Evolutionary conservation across 2,329 filamentous ascomycete genomes (phyloP).

Genomic region (Cordyceps cicadae): DNA sequence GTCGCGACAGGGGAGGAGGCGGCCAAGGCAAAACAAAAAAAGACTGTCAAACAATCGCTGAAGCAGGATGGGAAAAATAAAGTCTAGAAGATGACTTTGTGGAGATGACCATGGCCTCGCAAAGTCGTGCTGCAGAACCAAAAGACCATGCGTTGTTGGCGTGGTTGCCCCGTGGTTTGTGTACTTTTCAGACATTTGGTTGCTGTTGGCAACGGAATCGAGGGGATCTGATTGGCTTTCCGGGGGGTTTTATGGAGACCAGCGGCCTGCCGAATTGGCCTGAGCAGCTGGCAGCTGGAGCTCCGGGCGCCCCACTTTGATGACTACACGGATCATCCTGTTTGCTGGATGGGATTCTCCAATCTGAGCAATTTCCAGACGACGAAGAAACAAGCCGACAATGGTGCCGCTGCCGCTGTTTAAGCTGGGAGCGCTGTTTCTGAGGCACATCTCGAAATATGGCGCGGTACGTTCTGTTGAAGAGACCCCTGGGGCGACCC

Average conservation of each 20-base stretch:
- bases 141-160: neutral
- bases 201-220: constrained; percentile 24
- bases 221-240: neutral
- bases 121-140: neutral
- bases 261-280: neutral
- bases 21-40: neutral
- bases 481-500: neutral
- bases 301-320: constrained; percentile 4
- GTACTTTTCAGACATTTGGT: constrained; percentile 25
- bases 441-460: constrained; percentile 61
- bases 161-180: constrained; percentile 23
- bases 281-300: constrained; percentile 1
- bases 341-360: neutral
- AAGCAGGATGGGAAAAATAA: constrained; percentile 7
- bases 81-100: constrained; percentile 11
- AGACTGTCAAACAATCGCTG: constrained; percentile 2
- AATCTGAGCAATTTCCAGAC: neutral
- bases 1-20: neutral
- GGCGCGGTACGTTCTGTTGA: constrained; percentile 46
- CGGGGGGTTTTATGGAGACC: neutral
- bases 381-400: constrained; percentile 21
- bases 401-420: constrained; percentile 62
- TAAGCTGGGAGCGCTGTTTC: constrained; percentile 56
- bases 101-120: neutral
- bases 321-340: neutral